Evolutionary conservation across 768 basidiomycete genomes (phyloP), one percentile per base, ranked within the genome.

Genomic region (Mycena metata): DNA sequence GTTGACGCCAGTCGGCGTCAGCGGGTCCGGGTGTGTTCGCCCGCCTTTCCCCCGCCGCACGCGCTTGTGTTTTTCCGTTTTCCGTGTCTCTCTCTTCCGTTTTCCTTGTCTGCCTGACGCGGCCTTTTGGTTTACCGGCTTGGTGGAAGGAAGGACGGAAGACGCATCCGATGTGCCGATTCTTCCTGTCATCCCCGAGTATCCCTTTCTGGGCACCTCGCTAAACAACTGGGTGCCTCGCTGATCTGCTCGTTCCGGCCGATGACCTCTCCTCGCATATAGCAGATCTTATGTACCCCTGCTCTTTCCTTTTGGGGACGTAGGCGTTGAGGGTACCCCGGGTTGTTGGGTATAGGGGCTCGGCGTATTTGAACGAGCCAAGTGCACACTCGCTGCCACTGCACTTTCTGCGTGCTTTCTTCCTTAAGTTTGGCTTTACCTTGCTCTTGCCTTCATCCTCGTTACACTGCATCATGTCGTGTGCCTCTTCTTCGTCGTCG

Each of bases 401-500:
- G 54, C 21, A 23, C 17, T 21, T 12, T 23, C 51, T 26, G 30
- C 42, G 23, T 21, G 49, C 23, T 24, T 10, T 52, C 50, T 24
- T 33, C 64, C 7, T 43, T 46, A 10, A 15, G 30, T 30, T 15
- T 39, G 11, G 23, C 30, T 43, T 23, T 55, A 9, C 16, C 45
- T 33, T 10, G 7, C 24, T 21, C 23, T 39, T 33, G 0, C 21
- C 66, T 11, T 45, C 33, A 2, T 30, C 45, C n/a, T 26, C 57
- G 36, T 33, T 49, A 39, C 47, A 47, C 23, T 59, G 57, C 23
- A 39, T 49, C 36, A 36, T 50, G 30, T 50, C 58, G 46, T 63
- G 50, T 54, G 56, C 54, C 60, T 59, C 70, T 15, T 71, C 70
- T 13, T 60, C 67, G 17, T 59, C 58, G 50, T 67, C 60, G 36